Percentiles rank a stretch among this genome's conserved stretches.
Evolutionary conservation across 352 stramenopile species (phyloP).

Genomic region (Bremia lactucae): DNA sequence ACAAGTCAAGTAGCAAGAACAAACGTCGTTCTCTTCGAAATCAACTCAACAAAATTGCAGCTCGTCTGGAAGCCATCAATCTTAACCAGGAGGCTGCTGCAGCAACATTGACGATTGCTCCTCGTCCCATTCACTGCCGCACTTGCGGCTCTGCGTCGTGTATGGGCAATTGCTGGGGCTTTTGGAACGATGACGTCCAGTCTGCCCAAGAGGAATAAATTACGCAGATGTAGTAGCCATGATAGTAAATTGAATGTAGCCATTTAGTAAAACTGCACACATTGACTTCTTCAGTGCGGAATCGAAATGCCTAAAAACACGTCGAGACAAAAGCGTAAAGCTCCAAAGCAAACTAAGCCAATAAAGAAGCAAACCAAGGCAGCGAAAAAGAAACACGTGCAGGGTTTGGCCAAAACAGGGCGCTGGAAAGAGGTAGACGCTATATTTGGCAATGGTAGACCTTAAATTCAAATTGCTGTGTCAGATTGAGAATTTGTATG

Average conservation of each 20-base stretch:
- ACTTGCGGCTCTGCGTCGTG: conserved; percentile 43
- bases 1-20: conserved; percentile 59
- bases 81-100: conserved; percentile 29
- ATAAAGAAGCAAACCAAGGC: conserved; percentile 25
- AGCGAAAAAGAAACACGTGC: conserved; percentile 70
- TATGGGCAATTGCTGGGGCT: conserved; percentile 65
- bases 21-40: conserved; percentile 61
- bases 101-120: conserved; percentile 17
- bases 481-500: conserved; percentile 55
- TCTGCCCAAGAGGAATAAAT: conserved; percentile 13
- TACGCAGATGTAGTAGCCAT: too few species aligned
- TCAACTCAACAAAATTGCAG: conserved; percentile 50
- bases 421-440: conserved; percentile 39
- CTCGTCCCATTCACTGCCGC: conserved; percentile 50
- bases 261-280: conserved; percentile 7
- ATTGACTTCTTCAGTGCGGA: conserved; percentile 11
- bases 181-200: conserved; percentile 51
- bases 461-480: background rate
- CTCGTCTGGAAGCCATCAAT: conserved; percentile 30
- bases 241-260: too few species aligned
- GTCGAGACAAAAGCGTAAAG: conserved; percentile 9
- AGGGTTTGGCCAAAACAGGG: conserved; percentile 39
- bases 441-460: background rate
- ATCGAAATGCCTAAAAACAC: conserved; percentile 16
- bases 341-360: background rate